These are phyloP conservation scores for Gentiana straminea DNA, from an alignment of 257 asterid genomes.

Conservation along the genomic window DNA sequence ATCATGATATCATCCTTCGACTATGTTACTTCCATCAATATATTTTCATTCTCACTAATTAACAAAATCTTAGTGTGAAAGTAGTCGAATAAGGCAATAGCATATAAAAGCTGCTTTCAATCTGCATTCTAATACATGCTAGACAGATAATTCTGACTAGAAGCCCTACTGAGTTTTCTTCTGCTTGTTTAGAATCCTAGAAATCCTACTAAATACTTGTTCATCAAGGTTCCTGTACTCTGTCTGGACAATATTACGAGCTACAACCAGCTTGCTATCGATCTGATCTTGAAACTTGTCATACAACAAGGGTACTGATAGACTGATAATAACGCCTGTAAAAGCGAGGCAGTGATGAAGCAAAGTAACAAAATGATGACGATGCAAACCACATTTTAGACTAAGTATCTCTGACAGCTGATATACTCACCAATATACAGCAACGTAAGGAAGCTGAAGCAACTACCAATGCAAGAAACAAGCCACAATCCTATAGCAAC, in stretches of 20 bases:
- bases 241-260: slow-evolving; percentile 29
- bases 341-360: slow-evolving; percentile 6
- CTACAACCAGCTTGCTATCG: slow-evolving; percentile 52
- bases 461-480: slow-evolving; percentile 69
- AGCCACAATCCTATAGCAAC: slow-evolving; percentile 55
- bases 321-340: slow-evolving; percentile 62
- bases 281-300: slow-evolving; percentile 69
- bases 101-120: too few species aligned
- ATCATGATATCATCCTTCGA: too few species aligned
- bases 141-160: slow-evolving; percentile 12
- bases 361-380: not conserved
- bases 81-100: not conserved
- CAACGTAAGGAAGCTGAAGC: slow-evolving; percentile 65
- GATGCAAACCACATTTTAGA: not conserved
- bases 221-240: slow-evolving; percentile 46
- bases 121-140: too few species aligned
- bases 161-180: slow-evolving; percentile 62
- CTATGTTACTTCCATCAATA: too few species aligned
- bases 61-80: not conserved
- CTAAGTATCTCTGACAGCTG: not conserved
- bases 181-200: slow-evolving; percentile 40
- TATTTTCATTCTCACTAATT: not conserved
- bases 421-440: slow-evolving; percentile 52
- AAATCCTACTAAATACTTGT: slow-evolving; percentile 40
- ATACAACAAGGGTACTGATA: slow-evolving; percentile 66